Evolutionary conservation across 352 stramenopile species (phyloP), one percentile per base, ranked within the genome.

Genomic region (Phytophthora boehmeriae): DNA sequence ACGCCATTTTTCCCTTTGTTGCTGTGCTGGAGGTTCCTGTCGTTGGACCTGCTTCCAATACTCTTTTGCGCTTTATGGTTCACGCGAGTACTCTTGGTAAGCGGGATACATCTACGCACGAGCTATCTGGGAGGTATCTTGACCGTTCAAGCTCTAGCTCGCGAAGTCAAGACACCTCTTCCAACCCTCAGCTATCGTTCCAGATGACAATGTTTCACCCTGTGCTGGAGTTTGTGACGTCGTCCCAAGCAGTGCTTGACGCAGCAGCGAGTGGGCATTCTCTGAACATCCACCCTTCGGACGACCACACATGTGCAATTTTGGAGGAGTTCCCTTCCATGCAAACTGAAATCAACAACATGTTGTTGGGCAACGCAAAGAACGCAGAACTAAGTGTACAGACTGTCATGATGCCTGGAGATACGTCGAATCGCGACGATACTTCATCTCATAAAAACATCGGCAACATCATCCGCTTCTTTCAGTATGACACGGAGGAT

Each of bases 191-290:
- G 5, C 47, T 91, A 22, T 91, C 85, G 14, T 93, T 91, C 59
- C 82, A 93, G 61, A 94, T 94, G 82, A 93, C 82, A 1, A 92
- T 92, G 84, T 93, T 94, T 54, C 83, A 92, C 41, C 87, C 87
- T 10, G 62, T 94, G 38, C 64, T 94, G 17, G 87, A 96, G 66
- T 96, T 96, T 71, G 80, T 96, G 19, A 93, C 87, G 19, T 89
- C 87, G 2, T 91, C 87, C 4, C 87, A 95, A 55, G 85, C 87
- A 11, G 86, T 95, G 13, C 66, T 96, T 10, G 87, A 96, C 20
- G 87, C 87, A 11, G 85, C 87, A 19, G 85, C 87, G 1, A 92
- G 82, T 44, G 83, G 85, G 2, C 83, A 94, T 27, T 86, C 85
- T 1, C 63, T 94, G 35, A 89, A 91, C 27, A 71, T 96, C 4